phyloP scores from a whole-genome alignment of 2,329 filamentous ascomycete genomes.

The Fusarium udum region DNA sequence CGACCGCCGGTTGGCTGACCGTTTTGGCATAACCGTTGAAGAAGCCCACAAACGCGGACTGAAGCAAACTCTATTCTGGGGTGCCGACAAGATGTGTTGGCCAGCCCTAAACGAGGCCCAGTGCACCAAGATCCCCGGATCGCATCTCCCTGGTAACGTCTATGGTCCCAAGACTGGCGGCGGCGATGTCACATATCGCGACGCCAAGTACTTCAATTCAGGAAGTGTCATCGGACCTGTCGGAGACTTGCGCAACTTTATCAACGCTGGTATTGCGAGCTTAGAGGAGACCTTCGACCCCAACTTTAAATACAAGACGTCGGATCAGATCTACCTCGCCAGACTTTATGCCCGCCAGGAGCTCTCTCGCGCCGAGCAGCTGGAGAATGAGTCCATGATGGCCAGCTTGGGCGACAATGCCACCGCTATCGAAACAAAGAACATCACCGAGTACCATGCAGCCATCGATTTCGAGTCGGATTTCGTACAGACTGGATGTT shows the following conservation, averaged over 20 bases:
- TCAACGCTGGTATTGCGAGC: constrained; percentile 42
- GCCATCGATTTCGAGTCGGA: constrained; percentile 32
- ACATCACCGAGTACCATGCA: constrained; percentile 26
- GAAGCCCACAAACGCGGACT: constrained; percentile 46
- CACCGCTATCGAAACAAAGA: constrained; percentile 23
- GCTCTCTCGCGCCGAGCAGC: constrained; percentile 48
- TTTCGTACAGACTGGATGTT: constrained; percentile 28
- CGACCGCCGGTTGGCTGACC: constrained; percentile 60
- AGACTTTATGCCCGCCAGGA: constrained; percentile 56
- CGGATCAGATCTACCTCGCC: constrained; percentile 49
- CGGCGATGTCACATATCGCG: constrained; percentile 44
- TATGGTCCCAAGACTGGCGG: constrained; percentile 51
- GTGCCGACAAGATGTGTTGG: constrained; percentile 53
- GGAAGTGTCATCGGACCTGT: constrained; percentile 57
- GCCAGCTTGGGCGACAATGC: not conserved
- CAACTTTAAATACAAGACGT: constrained; percentile 45
- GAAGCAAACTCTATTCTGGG: constrained; percentile 54
- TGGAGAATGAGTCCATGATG: constrained; percentile 25
- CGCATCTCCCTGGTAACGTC: constrained; percentile 44
- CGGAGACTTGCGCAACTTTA: constrained; percentile 41
- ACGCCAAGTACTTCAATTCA: constrained; percentile 56
- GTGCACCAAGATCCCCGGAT: constrained; percentile 53
- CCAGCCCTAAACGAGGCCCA: constrained; percentile 44
- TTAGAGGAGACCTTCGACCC: constrained; percentile 48
- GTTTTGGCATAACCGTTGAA: constrained; percentile 55